Evolutionary conservation across 495 filamentous ascomycete genomes (phyloP), one percentile per base, ranked within the genome.

Genomic region (Aspergillus sclerotiicarbonarius): DNA sequence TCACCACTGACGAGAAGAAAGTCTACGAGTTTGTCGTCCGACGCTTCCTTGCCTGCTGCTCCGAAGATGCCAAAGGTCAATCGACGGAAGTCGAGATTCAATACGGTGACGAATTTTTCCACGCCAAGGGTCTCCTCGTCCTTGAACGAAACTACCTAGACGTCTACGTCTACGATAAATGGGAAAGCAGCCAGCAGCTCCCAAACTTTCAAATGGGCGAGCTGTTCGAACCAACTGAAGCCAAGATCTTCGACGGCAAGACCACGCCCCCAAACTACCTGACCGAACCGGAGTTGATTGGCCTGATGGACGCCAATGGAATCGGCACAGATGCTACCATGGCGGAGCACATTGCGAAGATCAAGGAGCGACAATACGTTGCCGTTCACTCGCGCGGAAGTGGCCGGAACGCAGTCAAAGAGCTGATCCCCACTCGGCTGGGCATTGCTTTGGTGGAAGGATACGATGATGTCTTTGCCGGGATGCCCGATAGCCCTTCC

Each of bases 321-420:
- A 98, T 98, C 63, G 94, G 94, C 15, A 98, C 94, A 4, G 94
- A 98, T 74, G 94, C 94, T 10, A 98, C 94, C 0, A 98, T 98
- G 95, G 93, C 94, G 0, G 94, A 98, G 62, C 94, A 98, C 68
- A 98, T 98, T 66, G 84, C 88, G 44, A 97, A 95, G 68, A 92
- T 98, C 70, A 91, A 96, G 71, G 85, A 92, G 41, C 78, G 94
- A 30, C 76, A 90, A 48, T 98, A 98, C 66, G 91, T 91, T 21
- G 81, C 82, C 44, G 84, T 84, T 3, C 74, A 85, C 31, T 69
- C 82, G n/a, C 83, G 84, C 48, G 78, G 72, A 16, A 75, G 73
- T 21, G 76, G 79, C 52, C 76, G 76, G 31, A 77, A 70, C 56
- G 84, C 87, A 32, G 75, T 96, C 32, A 81, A 89, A 66, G 91